Evolutionary conservation across 345 rosid genomes (phyloP).

Genomic region (Citropsis articulata): DNA sequence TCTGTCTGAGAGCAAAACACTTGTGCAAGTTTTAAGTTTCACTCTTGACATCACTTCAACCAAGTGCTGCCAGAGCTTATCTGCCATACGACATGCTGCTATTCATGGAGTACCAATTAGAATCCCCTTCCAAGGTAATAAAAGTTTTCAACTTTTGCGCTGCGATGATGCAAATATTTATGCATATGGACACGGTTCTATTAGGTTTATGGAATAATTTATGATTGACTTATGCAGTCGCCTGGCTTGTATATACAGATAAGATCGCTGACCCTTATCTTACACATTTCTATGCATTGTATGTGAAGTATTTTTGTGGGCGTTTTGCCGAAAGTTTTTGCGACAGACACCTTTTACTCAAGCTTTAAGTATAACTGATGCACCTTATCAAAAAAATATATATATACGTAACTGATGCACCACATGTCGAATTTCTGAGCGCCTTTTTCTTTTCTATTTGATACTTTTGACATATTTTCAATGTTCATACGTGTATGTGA

Average conservation of each 20-base stretch:
- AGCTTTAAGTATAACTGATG: neutral
- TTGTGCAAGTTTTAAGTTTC: conserved; percentile 14
- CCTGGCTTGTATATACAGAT: conserved; percentile 9
- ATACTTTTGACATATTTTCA: neutral
- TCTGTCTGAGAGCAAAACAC: neutral
- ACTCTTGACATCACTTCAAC: neutral
- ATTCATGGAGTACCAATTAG: conserved; percentile 5
- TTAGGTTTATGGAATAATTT: conserved; percentile 1
- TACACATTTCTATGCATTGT: neutral
- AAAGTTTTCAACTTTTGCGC: neutral
- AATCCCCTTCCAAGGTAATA: conserved; percentile 6
- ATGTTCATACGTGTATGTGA: neutral
- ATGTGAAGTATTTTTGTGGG: neutral
- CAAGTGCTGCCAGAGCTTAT: conserved; percentile 9
- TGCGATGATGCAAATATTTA: neutral
- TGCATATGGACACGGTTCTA: neutral
- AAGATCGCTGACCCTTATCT: conserved; percentile 1
- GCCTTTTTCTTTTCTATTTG: neutral
- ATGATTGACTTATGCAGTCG: neutral
- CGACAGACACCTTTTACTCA: neutral
- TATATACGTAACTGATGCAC: neutral
- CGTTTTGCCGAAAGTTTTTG: conserved; percentile 15
- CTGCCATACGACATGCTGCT: conserved; percentile 2
- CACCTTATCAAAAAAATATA: too few relatives aligned
- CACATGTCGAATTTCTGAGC: neutral